Base-by-base conservation (phyloP, 805 yeast species). In the Komagataella ulmi region DNA sequence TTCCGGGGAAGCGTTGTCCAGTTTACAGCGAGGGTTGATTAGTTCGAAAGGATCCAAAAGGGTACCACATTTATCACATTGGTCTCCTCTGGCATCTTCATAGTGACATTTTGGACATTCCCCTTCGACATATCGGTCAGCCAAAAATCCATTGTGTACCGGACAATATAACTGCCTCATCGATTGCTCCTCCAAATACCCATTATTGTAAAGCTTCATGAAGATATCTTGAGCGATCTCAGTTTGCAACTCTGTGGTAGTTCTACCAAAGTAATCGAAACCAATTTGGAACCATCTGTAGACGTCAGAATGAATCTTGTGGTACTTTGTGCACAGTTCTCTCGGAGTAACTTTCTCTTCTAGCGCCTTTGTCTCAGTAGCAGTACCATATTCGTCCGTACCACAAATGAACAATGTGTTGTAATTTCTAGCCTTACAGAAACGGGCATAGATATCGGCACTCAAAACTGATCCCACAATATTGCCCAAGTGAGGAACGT, bases 361-460 rank as follows among this genome's bases (percentile, higher is more conserved):
- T 50, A 93, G 71, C 8, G 99, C 99, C 70, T 91, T 93, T 24
- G 99, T 93, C 69, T 93, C 99, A 14, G 99, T 93, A 48, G 99
- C 99, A 53, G 99, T 93, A 65, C 99, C 99, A 65, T 93, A 93
- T 71, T 93, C 99, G 66, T 93, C 99, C 44, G 99, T 93, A 71
- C 99, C 99, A 69, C 99, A 89, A 53, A 93, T 70, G 62, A 73
- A 93, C 57, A 93, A 71, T 18, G 96, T 75, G 66, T 90, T 93
- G 71, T 84, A 83, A 67, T 88, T 86, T 73, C 97, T 81, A 60
- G 84, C 82, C 68, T 89, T 90, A 65, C 86, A 80, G 68, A 87
- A 93, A 64, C 98, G 81, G 52, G 97, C 77, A 68, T 79, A 93
- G 56, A 91, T 87, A 71, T 93, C 99, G 40, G 99, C 99, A 54